These are phyloP conservation scores for Acer saccharum DNA, from an alignment of 345 rosid species.

Conservation along the genomic window DNA sequence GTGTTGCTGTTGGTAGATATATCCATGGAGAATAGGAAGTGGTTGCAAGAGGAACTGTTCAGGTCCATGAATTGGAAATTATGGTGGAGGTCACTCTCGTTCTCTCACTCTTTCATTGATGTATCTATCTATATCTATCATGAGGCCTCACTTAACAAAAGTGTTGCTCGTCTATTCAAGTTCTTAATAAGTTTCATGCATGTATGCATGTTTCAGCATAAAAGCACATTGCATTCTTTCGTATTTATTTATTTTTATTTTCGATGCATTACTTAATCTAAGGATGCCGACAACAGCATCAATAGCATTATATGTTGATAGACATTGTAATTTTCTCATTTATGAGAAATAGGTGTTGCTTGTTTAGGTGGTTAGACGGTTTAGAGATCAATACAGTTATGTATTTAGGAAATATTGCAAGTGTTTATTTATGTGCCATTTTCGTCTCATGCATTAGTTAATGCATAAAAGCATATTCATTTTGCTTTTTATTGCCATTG, in stretches of 20 bases:
- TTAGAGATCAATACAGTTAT: neutral
- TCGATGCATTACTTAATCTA: neutral
- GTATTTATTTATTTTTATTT: neutral
- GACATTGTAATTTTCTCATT: neutral
- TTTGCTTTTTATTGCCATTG: neutral
- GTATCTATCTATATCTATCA: neutral
- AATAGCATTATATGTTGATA: neutral
- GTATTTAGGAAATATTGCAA: neutral
- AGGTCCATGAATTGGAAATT: constrained; percentile 6
- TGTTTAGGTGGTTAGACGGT: neutral
- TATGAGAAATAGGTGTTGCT: neutral
- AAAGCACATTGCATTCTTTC: neutral
- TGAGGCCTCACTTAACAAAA: neutral
- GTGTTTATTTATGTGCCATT: neutral
- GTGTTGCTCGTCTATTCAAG: neutral
- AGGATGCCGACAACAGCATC: neutral
- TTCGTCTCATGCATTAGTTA: neutral
- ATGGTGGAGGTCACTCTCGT: constrained; percentile 18
- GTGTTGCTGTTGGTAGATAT: constrained; percentile 25
- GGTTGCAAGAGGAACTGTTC: constrained; percentile 20
- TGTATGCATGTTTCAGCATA: neutral
- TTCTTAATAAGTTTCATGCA: neutral
- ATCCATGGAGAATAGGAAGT: constrained; percentile 28
- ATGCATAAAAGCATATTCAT: neutral
- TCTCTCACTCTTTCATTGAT: neutral